A percentile compares a stretch with the other conserved stretches of the same genome.
These are phyloP conservation scores for Solanum acaule DNA, from an alignment of 257 asterid genomes.

Conservation along the genomic window DNA sequence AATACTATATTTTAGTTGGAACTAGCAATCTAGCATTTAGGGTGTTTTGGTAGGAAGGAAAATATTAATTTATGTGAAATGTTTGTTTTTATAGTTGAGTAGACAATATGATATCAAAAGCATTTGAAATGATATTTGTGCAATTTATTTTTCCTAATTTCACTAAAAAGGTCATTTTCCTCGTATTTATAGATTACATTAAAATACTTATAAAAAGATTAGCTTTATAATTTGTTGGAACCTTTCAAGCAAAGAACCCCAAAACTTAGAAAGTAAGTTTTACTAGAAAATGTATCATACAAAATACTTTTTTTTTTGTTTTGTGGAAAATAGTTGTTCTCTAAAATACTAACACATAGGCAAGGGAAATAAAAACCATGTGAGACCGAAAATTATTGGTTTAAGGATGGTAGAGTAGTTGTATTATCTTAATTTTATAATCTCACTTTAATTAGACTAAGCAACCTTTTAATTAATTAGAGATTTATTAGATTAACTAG, in stretches of 20 bases:
- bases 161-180: not conserved
- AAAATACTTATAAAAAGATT: not conserved
- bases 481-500: not conserved
- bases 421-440: not conserved
- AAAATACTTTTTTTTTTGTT: no score
- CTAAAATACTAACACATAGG: not conserved
- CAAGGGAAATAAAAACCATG: not conserved
- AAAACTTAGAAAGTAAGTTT: not conserved
- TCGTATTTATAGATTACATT: not conserved
- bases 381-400: not conserved
- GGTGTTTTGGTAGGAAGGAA: not conserved
- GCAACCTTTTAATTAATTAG: not conserved
- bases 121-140: not conserved
- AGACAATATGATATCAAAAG: not conserved
- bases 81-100: no score
- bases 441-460: not conserved
- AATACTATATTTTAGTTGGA: not conserved
- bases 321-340: not conserved
- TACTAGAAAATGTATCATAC: not conserved
- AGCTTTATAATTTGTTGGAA: not conserved
- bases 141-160: not conserved
- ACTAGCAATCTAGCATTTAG: not conserved
- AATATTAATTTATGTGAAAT: not conserved
- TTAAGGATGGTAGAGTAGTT: not conserved
- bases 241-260: not conserved